Percentiles rank a stretch among this genome's conserved stretches.
Evolutionary conservation across 164 flowering plant species (phyloP).

Genomic region (Liriodendron chinense): DNA sequence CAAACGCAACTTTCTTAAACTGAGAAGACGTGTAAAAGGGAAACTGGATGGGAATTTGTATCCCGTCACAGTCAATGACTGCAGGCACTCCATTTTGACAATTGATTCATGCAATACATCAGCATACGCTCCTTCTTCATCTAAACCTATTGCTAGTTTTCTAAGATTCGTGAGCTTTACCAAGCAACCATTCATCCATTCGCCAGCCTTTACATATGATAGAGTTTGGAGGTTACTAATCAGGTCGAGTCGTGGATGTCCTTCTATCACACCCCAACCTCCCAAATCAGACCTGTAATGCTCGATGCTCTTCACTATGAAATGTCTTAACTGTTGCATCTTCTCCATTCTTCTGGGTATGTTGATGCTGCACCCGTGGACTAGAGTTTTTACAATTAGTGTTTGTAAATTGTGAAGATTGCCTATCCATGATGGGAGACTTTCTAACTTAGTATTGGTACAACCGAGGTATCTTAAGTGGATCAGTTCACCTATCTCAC

Average conservation of each 20-base stretch:
- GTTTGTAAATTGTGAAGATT: background rate
- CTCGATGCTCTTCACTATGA: too few species aligned
- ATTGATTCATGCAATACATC: background rate
- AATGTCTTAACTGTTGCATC: background rate
- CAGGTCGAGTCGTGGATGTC: background rate
- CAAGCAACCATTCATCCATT: background rate
- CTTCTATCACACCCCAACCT: background rate
- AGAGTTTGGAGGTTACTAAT: background rate
- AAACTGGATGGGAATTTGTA: too few species aligned
- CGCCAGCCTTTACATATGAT: background rate
- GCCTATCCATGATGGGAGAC: background rate
- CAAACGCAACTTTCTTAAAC: background rate
- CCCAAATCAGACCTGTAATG: too few species aligned
- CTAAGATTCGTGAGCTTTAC: background rate
- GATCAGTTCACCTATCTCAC: background rate
- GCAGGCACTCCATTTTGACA: background rate
- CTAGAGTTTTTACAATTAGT: background rate
- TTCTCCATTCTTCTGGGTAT: background rate
- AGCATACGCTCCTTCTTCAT: background rate
- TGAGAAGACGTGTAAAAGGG: background rate
- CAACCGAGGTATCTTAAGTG: background rate
- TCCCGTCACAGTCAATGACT: background rate
- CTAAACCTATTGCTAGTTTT: background rate
- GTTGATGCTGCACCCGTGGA: too few species aligned
- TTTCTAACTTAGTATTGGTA: background rate